Percentiles rank a stretch among this genome's conserved stretches.
Evolutionary conservation across 805 yeast genomes (phyloP).

Genomic region (Blastobotrys robertii): DNA sequence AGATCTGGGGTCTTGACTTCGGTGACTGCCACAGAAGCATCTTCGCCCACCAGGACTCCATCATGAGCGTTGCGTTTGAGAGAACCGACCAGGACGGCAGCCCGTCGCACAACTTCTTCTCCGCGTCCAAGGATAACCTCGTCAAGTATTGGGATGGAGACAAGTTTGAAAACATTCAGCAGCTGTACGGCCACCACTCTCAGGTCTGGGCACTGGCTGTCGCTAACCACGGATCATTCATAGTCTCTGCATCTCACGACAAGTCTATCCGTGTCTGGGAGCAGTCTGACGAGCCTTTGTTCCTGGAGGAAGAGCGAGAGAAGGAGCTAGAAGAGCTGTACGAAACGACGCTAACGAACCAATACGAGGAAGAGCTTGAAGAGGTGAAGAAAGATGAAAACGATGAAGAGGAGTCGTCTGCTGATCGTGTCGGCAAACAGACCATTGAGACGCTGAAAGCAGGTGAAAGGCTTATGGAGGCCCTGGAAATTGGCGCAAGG

Average conservation of each 20-base stretch:
- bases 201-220: conserved; percentile 93
- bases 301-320: conserved; percentile 92
- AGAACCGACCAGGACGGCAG: conserved; percentile 35
- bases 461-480: conserved; percentile 88
- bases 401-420: conserved; percentile 34
- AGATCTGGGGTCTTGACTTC: conserved; percentile 97
- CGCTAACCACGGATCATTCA: conserved; percentile 53
- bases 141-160: conserved; percentile 98
- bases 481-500: conserved; percentile 68
- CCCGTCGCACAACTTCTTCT: conserved; percentile 70
- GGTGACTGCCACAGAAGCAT: conserved; percentile 98
- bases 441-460: conserved; percentile 88
- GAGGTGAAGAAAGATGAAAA: conserved; percentile 31
- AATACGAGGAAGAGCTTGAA: conserved; percentile 52
- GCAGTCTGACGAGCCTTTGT: conserved; percentile 90
- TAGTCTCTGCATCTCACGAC: conserved; percentile 84
- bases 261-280: conserved; percentile 90
- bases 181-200: conserved; percentile 69
- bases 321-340: conserved; percentile 89
- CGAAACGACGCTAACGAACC: conserved; percentile 66
- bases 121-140: conserved; percentile 79
- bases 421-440: conserved; percentile 59
- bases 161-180: conserved; percentile 89
- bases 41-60: conserved; percentile 94
- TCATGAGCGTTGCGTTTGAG: conserved; percentile 77